These are phyloP conservation scores for Cetraspora pellucida DNA, from an alignment of 192 early-diverging fungal species.

Conservation along the genomic window DNA sequence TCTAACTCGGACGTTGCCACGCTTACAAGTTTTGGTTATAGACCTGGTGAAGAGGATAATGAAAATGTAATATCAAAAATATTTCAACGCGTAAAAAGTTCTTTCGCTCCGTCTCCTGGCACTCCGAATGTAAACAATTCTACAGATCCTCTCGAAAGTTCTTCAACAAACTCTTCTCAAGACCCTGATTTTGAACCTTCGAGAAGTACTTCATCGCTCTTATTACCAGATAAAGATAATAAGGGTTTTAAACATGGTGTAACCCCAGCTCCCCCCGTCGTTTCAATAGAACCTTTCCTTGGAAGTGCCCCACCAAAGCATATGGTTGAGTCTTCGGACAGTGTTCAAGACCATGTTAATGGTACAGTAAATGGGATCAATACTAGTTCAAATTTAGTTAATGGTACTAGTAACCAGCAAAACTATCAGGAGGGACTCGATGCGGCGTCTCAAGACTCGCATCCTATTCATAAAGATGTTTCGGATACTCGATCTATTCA, in stretches of 20 bases:
- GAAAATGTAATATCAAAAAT: conserved; percentile 61
- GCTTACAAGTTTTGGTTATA: conserved; percentile 48
- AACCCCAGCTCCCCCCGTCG: background rate
- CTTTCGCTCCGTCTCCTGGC: conserved; percentile 35
- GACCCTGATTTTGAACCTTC: background rate
- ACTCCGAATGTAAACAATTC: background rate
- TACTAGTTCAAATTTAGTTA: background rate
- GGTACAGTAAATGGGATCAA: background rate
- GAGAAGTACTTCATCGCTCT: background rate
- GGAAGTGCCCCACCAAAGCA: background rate
- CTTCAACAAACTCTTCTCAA: background rate
- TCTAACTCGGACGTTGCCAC: conserved; percentile 23
- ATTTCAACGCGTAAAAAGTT: conserved; percentile 55
- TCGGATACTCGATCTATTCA: conserved; percentile 50
- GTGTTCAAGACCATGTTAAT: conserved; percentile 3
- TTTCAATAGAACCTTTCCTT: conserved; percentile 4
- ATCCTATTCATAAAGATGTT: background rate
- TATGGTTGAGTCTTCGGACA: background rate
- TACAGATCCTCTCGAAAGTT: conserved; percentile 13
- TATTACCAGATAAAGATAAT: conserved; percentile 24
- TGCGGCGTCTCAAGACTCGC: background rate
- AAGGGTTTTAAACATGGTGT: background rate
- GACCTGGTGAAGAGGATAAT: conserved; percentile 35
- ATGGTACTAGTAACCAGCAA: background rate
- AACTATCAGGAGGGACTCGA: background rate